Percentiles rank a stretch among this genome's conserved stretches.
Evolutionary conservation across 371 early-diverging fungal species (phyloP).

Genomic region (Lichtheimia ramosa): DNA sequence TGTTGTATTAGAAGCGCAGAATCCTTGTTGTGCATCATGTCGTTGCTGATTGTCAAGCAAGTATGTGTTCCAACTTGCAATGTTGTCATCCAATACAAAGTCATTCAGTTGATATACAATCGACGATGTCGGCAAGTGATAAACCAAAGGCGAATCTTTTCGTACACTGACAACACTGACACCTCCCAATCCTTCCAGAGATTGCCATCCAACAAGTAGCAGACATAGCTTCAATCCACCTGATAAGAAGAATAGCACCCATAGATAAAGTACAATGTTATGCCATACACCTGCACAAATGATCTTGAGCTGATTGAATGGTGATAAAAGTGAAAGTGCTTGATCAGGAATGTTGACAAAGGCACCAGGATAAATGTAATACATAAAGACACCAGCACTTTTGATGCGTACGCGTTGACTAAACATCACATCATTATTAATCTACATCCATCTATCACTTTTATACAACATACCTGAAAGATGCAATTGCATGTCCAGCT

Average conservation of each 20-base stretch:
- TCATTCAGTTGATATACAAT: constrained; percentile 59
- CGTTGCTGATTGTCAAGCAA: constrained; percentile 30
- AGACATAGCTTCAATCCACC: constrained; percentile 50
- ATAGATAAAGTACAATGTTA: constrained; percentile 60
- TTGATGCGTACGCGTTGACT: constrained; percentile 67
- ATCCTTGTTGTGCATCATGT: constrained; percentile 27
- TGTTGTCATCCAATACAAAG: constrained; percentile 32
- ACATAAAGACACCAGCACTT: constrained; percentile 71
- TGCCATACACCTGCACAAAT: constrained; percentile 89
- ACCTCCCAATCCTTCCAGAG: constrained; percentile 51
- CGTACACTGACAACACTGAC: constrained; percentile 65
- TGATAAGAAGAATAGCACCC: constrained; percentile 46
- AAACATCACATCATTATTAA: background rate
- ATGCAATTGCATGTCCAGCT: constrained; percentile 81
- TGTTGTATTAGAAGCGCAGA: constrained; percentile 35
- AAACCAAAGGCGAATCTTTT: constrained; percentile 49
- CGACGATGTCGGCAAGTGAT: constrained; percentile 48
- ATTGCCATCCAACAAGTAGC: constrained; percentile 52
- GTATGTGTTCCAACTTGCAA: constrained; percentile 52
- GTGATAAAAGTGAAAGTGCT: constrained; percentile 42
- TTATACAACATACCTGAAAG: constrained; percentile 44
- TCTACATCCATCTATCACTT: background rate
- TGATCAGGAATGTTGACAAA: constrained; percentile 77
- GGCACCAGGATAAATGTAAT: constrained; percentile 81
- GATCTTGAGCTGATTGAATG: constrained; percentile 62